Percentiles rank a stretch among this genome's conserved stretches.
Conservation (phyloP, 164 flowering plant genomes). For the Akebia trifoliata region DNA sequence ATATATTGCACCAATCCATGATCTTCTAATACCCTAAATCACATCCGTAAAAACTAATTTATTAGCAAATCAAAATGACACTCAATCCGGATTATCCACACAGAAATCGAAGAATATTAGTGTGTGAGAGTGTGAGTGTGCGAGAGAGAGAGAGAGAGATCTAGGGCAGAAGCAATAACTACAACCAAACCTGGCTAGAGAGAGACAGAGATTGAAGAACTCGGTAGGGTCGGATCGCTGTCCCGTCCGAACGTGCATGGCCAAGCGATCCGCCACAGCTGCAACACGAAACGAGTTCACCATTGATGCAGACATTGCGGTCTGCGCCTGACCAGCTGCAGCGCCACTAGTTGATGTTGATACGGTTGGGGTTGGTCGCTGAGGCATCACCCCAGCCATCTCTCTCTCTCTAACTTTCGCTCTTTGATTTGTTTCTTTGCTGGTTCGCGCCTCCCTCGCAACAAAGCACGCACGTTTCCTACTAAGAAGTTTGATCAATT, state of each 20-base stretch:
- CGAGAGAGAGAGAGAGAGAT: neutral
- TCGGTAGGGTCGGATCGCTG: conserved; percentile 12
- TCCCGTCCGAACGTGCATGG: conserved; percentile 7
- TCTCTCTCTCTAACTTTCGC: neutral
- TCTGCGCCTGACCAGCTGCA: neutral
- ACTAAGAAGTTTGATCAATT: too few species aligned
- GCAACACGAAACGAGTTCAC: conserved; percentile 11
- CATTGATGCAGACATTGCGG: neutral
- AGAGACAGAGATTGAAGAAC: conserved; percentile 38
- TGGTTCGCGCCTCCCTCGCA: too few species aligned
- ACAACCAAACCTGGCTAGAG: conserved; percentile 41
- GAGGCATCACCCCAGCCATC: conserved; percentile 10
- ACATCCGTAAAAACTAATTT: too few species aligned
- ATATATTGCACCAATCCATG: too few species aligned
- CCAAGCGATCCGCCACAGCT: conserved; percentile 19
- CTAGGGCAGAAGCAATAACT: neutral
- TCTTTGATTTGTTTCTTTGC: too few species aligned
- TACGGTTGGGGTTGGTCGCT: neutral
- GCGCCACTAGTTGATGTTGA: neutral
- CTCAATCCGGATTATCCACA: too few species aligned
- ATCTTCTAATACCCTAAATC: too few species aligned
- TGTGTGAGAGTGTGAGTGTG: neutral
- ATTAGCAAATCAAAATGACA: too few species aligned
- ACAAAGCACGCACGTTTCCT: too few species aligned
- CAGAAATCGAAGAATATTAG: too few species aligned